phyloP scores from a whole-genome alignment of 1,284 basidiomycete species.

The Microbotryum violaceum region DNA sequence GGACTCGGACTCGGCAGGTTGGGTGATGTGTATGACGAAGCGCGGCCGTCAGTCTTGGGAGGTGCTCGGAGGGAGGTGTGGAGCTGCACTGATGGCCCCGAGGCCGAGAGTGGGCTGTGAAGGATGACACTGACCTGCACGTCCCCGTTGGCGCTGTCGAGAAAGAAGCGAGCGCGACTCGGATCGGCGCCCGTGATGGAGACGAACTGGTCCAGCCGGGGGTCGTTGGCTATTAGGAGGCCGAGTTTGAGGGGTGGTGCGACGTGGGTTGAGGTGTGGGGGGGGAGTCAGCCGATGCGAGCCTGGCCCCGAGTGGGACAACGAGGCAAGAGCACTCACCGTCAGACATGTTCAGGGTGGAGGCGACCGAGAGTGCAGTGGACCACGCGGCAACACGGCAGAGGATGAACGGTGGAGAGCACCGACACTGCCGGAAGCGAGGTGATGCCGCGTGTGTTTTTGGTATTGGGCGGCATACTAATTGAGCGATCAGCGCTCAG shows the following conservation, averaged over 20 bases:
- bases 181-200: conserved; percentile 38
- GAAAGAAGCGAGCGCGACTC: conserved; percentile 41
- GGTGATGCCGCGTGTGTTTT: too few relatives aligned
- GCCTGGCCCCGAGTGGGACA: background rate
- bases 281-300: conserved; percentile 1
- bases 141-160: conserved; percentile 40
- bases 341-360: background rate
- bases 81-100: background rate
- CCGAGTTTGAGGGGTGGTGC: conserved; percentile 4
- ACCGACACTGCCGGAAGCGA: too few relatives aligned
- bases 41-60: background rate
- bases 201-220: conserved; percentile 11
- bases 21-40: background rate
- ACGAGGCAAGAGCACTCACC: background rate
- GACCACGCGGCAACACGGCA: too few relatives aligned
- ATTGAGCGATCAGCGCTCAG: too few relatives aligned
- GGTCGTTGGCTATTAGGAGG: background rate
- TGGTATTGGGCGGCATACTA: too few relatives aligned
- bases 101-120: background rate
- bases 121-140: conserved; percentile 27
- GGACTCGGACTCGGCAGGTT: background rate
- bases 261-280: background rate
- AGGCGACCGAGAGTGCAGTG: background rate
- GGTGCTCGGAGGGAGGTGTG: background rate
- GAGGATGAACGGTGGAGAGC: too few relatives aligned